These are phyloP conservation scores for Ophiostoma montium DNA, from an alignment of 2,329 filamentous ascomycete species.

Conservation along the genomic window DNA sequence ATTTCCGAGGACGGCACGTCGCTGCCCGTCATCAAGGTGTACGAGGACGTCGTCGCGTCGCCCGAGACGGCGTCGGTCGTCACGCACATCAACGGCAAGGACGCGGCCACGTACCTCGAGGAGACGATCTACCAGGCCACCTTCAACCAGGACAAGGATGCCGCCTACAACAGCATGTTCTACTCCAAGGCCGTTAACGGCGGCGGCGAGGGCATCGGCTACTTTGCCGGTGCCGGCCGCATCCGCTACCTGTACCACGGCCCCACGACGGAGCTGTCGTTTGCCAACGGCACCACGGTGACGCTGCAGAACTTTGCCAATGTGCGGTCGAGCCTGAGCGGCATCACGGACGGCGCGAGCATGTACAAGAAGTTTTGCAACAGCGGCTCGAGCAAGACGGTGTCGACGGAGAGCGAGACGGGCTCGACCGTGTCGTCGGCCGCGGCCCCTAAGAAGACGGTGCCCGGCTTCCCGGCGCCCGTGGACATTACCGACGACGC, in stretches of 20 bases:
- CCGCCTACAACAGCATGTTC: conserved; percentile 27
- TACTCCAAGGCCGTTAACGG: conserved; percentile 16
- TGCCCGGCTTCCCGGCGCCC: conserved; percentile 17
- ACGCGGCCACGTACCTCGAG: conserved; percentile 24
- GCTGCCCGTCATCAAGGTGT: conserved; percentile 34
- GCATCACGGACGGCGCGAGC: conserved; percentile 20
- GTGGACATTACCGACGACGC: conserved; percentile 18
- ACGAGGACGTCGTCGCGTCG: conserved; percentile 17
- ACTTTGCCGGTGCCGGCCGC: conserved; percentile 21
- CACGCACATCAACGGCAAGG: conserved; percentile 18
- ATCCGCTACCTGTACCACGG: conserved; percentile 19
- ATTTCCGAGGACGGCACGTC: conserved; percentile 20
- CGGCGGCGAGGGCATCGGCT: conserved; percentile 14
- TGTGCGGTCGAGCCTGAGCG: conserved; percentile 18
- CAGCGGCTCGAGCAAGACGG: neutral
- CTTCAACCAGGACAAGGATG: conserved; percentile 19
- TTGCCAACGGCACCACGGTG: conserved; percentile 22
- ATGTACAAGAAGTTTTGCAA: conserved; percentile 23
- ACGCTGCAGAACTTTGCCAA: conserved; percentile 20
- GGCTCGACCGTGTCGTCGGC: conserved; percentile 1
- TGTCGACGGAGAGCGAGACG: neutral
- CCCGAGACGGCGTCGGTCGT: conserved; percentile 13
- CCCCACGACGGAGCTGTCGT: conserved; percentile 22
- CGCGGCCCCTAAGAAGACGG: neutral
- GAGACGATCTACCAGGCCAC: conserved; percentile 26